A percentile compares a stretch with the other conserved stretches of the same genome.
phyloP scores from a whole-genome alignment of 768 basidiomycete species.

The Suillus subluteus region DNA sequence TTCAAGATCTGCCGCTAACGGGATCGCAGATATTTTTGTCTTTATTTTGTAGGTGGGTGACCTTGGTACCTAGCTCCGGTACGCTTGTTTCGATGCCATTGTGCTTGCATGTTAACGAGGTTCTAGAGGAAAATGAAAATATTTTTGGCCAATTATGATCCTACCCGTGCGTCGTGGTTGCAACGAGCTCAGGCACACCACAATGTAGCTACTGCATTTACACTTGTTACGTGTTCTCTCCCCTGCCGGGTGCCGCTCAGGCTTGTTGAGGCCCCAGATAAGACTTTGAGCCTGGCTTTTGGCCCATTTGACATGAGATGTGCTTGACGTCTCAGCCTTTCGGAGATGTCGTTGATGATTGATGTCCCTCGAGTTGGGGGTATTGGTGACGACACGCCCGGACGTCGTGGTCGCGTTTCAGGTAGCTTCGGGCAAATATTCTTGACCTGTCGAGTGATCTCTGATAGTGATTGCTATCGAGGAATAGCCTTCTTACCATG shows the following conservation, averaged over 20 bases:
- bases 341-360: neutral
- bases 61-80: too few species aligned
- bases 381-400: neutral
- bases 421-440: neutral
- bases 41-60: too few species aligned
- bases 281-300: neutral
- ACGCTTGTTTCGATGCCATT: too few species aligned
- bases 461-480: neutral
- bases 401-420: neutral
- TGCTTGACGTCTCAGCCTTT: neutral
- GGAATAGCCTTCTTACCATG: neutral
- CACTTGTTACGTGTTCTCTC: neutral
- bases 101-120: too few species aligned
- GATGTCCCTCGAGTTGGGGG: too few species aligned
- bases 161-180: too few species aligned
- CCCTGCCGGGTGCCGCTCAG: neutral
- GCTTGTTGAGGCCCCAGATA: neutral
- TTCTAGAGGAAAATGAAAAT: too few species aligned
- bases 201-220: neutral
- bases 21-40: too few species aligned
- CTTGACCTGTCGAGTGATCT: neutral
- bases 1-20: too few species aligned
- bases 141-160: too few species aligned
- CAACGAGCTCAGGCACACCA: too few species aligned
- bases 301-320: neutral